Evolutionary conservation across 345 rosid genomes (phyloP), one percentile per base, ranked within the genome.

Genomic region (Noccaea bulbosa): DNA sequence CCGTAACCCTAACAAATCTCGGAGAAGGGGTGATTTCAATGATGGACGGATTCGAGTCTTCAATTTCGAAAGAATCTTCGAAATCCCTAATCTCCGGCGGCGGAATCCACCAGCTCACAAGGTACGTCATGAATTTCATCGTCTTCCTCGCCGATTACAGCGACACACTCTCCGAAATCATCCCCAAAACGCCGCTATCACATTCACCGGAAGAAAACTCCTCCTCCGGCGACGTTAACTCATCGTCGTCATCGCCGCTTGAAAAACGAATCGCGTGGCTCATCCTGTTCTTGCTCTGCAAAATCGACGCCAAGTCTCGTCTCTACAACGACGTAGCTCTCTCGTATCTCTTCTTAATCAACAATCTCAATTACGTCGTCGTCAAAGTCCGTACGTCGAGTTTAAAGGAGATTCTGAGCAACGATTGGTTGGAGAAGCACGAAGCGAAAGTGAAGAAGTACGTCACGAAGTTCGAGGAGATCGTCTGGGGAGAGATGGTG

Each of bases 331-430:
- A 89, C 70, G 88, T 69, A 15, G 78, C 89, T 7, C 84, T 83
- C 16, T 87, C 96, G 0, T 88, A 92, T 63, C 78, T 92, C 33
- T 92, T 88, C 78, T 41, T 92, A 1, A 88, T 93, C 12, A 92
- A 88, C 69, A 92, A 89, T 62, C 92, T 92, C 57, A 83, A 80
- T 24, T 90, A 92, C 84, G 76, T 92, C 52, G 81, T 89, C 52
- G 65, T 56, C 6, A 92, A 89, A 63, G 96, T 83, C 47, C 84
- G 85, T 5, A 68, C 75, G 5, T 86, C 96, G 49, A 83, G 70
- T 67, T 75, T 92, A 0, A 56, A 37, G 45, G 5, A 78, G 50
- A 69, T 35, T 68, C 39, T 89, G 54, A 92, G 98, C 45, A 84
- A 81, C n/a, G 84, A 81, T 2, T 92, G 98, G 98, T 20, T 80